Evolutionary conservation across 164 flowering plant genomes (phyloP).

Genomic region (Warburgia ugandensis): DNA sequence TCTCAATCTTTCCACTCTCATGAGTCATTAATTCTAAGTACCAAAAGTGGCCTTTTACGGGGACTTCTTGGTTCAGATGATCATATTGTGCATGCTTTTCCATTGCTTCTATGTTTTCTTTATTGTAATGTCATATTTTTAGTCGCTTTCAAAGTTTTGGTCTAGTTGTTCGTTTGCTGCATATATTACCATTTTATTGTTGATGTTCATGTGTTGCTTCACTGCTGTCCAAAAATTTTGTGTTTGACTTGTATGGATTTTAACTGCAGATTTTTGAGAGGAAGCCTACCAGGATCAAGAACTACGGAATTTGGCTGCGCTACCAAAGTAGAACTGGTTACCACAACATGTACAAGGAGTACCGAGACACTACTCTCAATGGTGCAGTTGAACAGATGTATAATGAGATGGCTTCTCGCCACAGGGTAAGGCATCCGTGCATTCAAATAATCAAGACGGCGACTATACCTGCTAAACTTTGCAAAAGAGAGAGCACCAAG

Average conservation of each 20-base stretch:
- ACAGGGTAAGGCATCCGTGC: conserved; percentile 74
- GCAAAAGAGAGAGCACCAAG: conserved; percentile 84
- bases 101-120: too few relatives aligned
- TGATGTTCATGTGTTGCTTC: neutral
- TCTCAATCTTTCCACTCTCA: too few relatives aligned
- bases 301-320: conserved; percentile 76
- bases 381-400: conserved; percentile 86
- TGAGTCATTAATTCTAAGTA: too few relatives aligned
- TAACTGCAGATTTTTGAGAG: conserved; percentile 78
- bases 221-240: too few relatives aligned
- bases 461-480: conserved; percentile 70
- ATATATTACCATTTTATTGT: neutral
- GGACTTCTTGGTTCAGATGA: too few relatives aligned
- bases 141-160: too few relatives aligned
- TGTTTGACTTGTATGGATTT: too few relatives aligned
- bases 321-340: conserved; percentile 85
- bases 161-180: too few relatives aligned
- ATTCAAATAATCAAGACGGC: conserved; percentile 87
- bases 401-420: conserved; percentile 90
- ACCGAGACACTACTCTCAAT: conserved; percentile 78
- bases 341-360: conserved; percentile 95
- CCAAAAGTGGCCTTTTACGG: too few relatives aligned
- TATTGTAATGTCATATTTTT: too few relatives aligned
- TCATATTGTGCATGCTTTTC: too few relatives aligned
- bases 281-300: conserved; percentile 72